A percentile compares a stretch with the other conserved stretches of the same genome.
Evolutionary conservation across 2,329 filamentous ascomycete genomes (phyloP).

Genomic region (Blumeriella jaapii): DNA sequence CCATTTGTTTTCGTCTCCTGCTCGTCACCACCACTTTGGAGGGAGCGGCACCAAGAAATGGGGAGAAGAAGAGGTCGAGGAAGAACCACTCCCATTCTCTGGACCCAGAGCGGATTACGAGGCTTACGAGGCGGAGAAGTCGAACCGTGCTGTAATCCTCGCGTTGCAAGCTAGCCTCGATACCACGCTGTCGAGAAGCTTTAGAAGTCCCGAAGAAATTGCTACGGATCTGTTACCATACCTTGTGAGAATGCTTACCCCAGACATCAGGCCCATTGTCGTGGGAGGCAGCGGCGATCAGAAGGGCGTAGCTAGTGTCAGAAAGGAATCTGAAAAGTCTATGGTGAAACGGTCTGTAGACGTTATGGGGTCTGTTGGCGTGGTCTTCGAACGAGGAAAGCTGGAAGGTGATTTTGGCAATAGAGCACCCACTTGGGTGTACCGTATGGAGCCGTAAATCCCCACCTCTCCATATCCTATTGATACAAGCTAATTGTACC

Average conservation of each 20-base stretch:
- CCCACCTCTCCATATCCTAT: too few relatives aligned
- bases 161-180: slow-evolving; percentile 64
- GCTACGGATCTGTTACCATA: slow-evolving; percentile 78
- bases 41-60: slow-evolving; percentile 36
- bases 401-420: slow-evolving; percentile 57
- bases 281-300: slow-evolving; percentile 58
- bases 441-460: slow-evolving; percentile 87
- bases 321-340: slow-evolving; percentile 71
- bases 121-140: slow-evolving; percentile 70
- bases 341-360: slow-evolving; percentile 73
- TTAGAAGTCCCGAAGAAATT: slow-evolving; percentile 67
- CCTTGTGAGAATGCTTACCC: slow-evolving; percentile 70
- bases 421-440: slow-evolving; percentile 60
- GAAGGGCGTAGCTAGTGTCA: slow-evolving; percentile 66
- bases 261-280: slow-evolving; percentile 83
- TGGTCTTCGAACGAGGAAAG: slow-evolving; percentile 68
- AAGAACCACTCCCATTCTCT: slow-evolving; percentile 59
- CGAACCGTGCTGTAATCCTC: slow-evolving; percentile 63
- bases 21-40: slow-evolving; percentile 31
- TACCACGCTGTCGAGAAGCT: slow-evolving; percentile 60
- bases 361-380: slow-evolving; percentile 71
- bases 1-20: slow-evolving; percentile 69
- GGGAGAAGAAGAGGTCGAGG: slow-evolving; percentile 30
- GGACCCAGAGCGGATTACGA: slow-evolving; percentile 73
- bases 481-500: slow-evolving; percentile 11